These are phyloP conservation scores for Angophora floribunda DNA, from an alignment of 345 rosid species.

Conservation along the genomic window DNA sequence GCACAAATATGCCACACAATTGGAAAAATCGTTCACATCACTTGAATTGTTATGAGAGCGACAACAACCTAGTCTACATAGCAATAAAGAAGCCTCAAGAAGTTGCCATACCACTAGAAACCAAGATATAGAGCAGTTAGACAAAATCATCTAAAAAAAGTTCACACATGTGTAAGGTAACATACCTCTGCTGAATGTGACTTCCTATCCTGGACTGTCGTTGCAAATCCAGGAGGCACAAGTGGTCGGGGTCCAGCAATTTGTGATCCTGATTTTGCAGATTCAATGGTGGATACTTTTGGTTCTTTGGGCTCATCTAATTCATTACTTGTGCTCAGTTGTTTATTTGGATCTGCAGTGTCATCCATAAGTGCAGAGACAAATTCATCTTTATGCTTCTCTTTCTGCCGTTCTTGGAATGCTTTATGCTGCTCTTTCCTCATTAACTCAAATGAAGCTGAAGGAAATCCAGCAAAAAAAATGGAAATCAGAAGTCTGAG, in stretches of 20 bases:
- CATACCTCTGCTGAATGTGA: constrained; percentile 39
- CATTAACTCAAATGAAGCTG: constrained; percentile 92
- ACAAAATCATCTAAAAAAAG: background rate
- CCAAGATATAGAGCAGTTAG: background rate
- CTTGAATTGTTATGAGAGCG: background rate
- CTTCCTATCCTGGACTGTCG: constrained; percentile 32
- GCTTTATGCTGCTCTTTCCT: constrained; percentile 90
- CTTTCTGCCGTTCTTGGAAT: constrained; percentile 76
- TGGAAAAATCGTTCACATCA: background rate
- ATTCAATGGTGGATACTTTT: constrained; percentile 11
- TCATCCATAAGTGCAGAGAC: constrained; percentile 55
- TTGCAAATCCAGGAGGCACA: constrained; percentile 96
- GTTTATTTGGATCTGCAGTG: constrained; percentile 48
- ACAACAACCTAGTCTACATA: background rate
- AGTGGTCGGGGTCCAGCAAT: constrained; percentile 73
- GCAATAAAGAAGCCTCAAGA: background rate
- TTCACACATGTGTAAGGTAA: background rate
- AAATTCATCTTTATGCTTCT: constrained; percentile 47
- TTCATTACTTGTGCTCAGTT: constrained; percentile 22
- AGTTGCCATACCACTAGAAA: background rate
- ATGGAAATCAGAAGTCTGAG: constrained; percentile 1
- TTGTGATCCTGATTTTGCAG: constrained; percentile 34
- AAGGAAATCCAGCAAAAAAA: constrained; percentile 2
- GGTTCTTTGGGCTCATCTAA: constrained; percentile 21
- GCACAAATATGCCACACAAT: background rate